A percentile compares a stretch with the other conserved stretches of the same genome.
Conservation (phyloP, 78 protist genomes). For the Dictyostelium firmibasis region DNA sequence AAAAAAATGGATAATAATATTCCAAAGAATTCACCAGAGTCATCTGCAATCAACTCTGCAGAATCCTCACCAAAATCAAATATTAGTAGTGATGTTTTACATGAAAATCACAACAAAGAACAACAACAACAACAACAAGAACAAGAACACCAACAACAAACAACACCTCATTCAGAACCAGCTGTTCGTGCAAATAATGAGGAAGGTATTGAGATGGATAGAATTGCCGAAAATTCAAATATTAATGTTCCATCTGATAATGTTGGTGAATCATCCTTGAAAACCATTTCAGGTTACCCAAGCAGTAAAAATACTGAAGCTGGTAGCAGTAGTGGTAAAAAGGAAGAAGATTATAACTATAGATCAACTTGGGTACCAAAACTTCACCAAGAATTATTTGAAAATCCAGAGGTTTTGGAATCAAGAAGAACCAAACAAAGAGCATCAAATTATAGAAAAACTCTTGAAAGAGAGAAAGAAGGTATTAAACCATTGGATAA, state of each 20-base stretch:
- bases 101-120: neutral
- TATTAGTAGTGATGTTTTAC: neutral
- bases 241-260: conserved; percentile 11
- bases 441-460: conserved; percentile 45
- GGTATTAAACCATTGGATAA: conserved; percentile 29
- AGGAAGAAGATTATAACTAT: conserved; percentile 21
- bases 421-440: conserved; percentile 5
- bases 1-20: neutral
- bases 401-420: conserved; percentile 16
- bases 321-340: neutral
- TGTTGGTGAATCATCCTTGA: conserved; percentile 3
- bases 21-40: neutral
- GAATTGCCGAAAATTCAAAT: neutral
- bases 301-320: neutral
- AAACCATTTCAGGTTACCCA: conserved; percentile 62
- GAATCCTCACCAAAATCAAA: conserved; percentile 1
- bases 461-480: conserved; percentile 42
- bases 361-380: conserved; percentile 56
- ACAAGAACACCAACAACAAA: neutral
- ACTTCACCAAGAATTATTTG: conserved; percentile 62
- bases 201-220: neutral
- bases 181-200: neutral
- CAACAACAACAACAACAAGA: neutral
- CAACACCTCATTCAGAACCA: neutral
- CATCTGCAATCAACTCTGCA: neutral